A percentile compares a stretch with the other conserved stretches of the same genome.
Evolutionary conservation across 331 rosid genomes (phyloP).

Genomic region (Saraca asoca): DNA sequence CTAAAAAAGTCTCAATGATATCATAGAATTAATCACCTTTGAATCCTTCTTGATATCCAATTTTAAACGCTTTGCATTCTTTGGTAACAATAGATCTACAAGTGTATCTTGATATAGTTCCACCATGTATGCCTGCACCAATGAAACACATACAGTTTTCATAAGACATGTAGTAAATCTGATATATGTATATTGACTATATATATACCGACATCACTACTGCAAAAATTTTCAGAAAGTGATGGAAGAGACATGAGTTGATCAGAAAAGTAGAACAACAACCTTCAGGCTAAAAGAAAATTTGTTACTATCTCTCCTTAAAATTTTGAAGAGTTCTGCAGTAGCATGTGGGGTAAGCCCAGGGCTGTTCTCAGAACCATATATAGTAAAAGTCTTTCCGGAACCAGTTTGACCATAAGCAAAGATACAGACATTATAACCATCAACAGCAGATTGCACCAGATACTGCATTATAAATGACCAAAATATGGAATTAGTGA

Average conservation of each 20-base stretch:
- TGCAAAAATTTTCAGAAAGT: background rate
- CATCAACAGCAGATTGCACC: conserved; percentile 69
- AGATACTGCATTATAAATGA: conserved; percentile 49
- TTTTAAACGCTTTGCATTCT: conserved; percentile 65
- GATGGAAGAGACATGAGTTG: background rate
- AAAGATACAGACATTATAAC: conserved; percentile 66
- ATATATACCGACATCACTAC: too few species aligned
- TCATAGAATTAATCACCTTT: conserved; percentile 53
- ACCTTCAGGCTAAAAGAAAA: conserved; percentile 68
- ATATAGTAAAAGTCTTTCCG: conserved; percentile 66
- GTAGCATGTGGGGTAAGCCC: conserved; percentile 72
- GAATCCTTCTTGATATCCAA: conserved; percentile 92
- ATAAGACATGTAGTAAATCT: conserved; percentile 1
- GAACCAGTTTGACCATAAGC: conserved; percentile 78
- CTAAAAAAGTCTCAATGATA: conserved; percentile 1
- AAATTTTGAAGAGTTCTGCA: conserved; percentile 52
- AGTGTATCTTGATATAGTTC: conserved; percentile 96
- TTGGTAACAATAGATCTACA: conserved; percentile 81
- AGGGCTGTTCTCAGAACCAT: conserved; percentile 54
- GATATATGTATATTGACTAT: too few species aligned
- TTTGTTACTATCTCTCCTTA: conserved; percentile 54
- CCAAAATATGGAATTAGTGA: conserved; percentile 14
- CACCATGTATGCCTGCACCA: conserved; percentile 83
- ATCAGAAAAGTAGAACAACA: background rate
- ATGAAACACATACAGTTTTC: background rate